phyloP scores from a whole-genome alignment of 441 rosid genomes.

The Pelargonium australe region DNA sequence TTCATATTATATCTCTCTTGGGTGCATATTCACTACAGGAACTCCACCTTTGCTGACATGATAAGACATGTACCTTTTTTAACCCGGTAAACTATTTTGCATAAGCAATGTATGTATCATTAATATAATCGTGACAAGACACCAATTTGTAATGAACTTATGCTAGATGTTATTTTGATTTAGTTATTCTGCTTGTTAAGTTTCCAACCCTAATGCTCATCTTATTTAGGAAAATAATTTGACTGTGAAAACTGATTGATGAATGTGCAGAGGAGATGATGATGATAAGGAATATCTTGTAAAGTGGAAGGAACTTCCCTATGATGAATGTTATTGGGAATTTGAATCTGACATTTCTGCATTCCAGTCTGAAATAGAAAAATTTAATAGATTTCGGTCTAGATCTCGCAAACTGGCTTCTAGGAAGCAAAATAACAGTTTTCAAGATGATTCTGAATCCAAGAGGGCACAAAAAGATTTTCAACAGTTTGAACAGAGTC shows the following conservation, averaged over 20 bases:
- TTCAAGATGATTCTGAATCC: slow-evolving; percentile 41
- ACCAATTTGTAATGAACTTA: slow-evolving; percentile 3
- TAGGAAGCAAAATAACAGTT: slow-evolving; percentile 43
- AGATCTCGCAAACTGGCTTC: slow-evolving; percentile 43
- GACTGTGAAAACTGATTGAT: slow-evolving; percentile 19
- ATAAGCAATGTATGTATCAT: no score
- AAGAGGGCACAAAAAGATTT: slow-evolving; percentile 68
- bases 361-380: slow-evolving; percentile 82
- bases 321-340: slow-evolving; percentile 99
- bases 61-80: no score
- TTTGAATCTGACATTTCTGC: slow-evolving; percentile 83
- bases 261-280: slow-evolving; percentile 65
- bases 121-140: no score
- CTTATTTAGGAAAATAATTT: slow-evolving; percentile 1
- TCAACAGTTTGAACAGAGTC: slow-evolving; percentile 75
- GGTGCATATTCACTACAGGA: no score
- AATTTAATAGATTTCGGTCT: slow-evolving; percentile 58
- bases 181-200: not conserved
- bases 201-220: not conserved
- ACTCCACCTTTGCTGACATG: no score
- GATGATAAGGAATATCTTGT: slow-evolving; percentile 79
- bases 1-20: no score
- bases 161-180: not conserved
- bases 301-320: slow-evolving; percentile 90
- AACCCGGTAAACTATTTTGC: no score